Base-by-base conservation (phyloP, 169 alveolate genomes). In the Eimeria brunetti region DNA sequence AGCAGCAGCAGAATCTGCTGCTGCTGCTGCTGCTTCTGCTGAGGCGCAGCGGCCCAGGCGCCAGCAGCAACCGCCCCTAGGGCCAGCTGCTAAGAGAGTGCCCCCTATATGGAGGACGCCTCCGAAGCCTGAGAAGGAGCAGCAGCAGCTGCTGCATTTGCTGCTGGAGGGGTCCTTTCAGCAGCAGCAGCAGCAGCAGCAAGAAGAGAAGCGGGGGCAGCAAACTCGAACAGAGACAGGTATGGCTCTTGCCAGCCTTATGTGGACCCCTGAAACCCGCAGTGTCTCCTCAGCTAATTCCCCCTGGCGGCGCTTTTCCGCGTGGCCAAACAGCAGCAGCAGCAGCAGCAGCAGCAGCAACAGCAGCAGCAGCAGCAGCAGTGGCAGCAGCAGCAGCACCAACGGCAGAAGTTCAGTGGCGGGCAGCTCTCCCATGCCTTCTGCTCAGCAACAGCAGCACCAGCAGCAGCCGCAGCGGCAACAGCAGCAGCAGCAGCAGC, bases 131-230 rank as follows among this genome's bases (percentile, higher is more conserved):
- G 91, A 83, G 24, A 58, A 83, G 76, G 91, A 83, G 51, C 56
- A 83, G n/a, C 91, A 56, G 51, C 75, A 0, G 75, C 76, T 51
- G 75, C 91, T 83, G 58, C 91, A 30, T n/a, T 8, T 83, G 51
- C 76, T 58, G 91, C 91, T 83, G 76, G 53, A 83, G 36, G 75
- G 91, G 53, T 20, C 9, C 30, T 56, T 76, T 36, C 91, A 33
- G 46, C 78, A 83, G 38, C 91, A 83, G 78, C 91, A 83, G 75
- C 76, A 83, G 20, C 91, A 83, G 91, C 91, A 83, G 51, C 83
- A 73, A 41, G 83, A 73, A 36, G 56, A 38, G 56, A 56, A 30
- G 30, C 91, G 16, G 56, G 58, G 16, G 33, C 76, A 41, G 33
- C 53, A 41, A 30, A 51, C 78, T n/a, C 71, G 91, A 33, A 18